These are phyloP conservation scores for Gamsiella multidivaricata DNA, from an alignment of 192 early-diverging fungal species.

Conservation along the genomic window DNA sequence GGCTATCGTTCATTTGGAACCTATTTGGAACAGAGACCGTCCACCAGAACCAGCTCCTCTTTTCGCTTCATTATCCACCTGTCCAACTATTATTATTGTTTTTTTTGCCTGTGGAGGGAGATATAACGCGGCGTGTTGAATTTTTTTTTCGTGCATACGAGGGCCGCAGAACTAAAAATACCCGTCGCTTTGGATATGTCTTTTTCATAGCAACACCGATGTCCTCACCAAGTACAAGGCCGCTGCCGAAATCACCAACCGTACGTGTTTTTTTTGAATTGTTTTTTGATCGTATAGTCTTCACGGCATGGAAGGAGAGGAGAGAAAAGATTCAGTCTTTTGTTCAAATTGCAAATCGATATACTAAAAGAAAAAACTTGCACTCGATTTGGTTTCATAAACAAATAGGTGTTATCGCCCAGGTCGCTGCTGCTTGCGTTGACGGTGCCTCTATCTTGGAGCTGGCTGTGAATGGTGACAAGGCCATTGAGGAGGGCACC, in stretches of 20 bases:
- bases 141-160: no score
- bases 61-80: no score
- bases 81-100: no score
- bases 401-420: conserved; percentile 74
- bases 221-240: conserved; percentile 94
- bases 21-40: no score
- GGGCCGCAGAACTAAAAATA: no score
- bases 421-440: conserved; percentile 74
- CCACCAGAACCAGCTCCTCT: no score
- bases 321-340: no score
- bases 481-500: conserved; percentile 78
- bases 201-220: conserved; percentile 63
- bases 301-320: neutral
- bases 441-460: conserved; percentile 88
- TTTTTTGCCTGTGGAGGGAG: no score
- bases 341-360: no score
- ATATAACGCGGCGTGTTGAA: neutral
- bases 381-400: no score
- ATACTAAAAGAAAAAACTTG: no score
- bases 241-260: conserved; percentile 89
- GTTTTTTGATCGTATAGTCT: neutral
- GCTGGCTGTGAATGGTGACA: conserved; percentile 90
- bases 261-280: conserved; percentile 54
- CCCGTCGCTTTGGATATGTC: neutral
- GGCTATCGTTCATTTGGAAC: no score